Evolutionary conservation across 2,329 filamentous ascomycete genomes (phyloP).

Genomic region (Aspergillus awamori): DNA sequence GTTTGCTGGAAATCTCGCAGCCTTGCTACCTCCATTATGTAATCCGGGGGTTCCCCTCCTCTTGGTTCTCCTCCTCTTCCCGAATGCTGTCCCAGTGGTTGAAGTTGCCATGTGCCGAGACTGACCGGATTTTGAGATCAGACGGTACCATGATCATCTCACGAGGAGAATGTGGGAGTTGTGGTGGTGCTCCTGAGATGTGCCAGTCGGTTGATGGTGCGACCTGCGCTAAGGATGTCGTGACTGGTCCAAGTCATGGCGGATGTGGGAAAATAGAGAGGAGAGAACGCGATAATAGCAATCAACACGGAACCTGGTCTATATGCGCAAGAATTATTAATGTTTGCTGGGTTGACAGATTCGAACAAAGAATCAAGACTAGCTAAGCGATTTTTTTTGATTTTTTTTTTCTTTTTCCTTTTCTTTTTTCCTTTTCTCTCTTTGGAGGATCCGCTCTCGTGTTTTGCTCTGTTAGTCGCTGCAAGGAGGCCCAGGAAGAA

Average conservation of each 20-base stretch:
- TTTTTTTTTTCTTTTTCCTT: no score
- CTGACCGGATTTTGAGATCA: not conserved
- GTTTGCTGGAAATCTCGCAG: not conserved
- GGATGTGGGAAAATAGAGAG: not conserved
- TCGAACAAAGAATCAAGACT: not conserved
- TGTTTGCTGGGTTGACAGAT: not conserved
- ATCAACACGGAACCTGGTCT: slow-evolving; percentile 1
- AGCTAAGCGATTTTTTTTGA: no score
- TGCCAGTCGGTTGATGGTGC: slow-evolving; percentile 4
- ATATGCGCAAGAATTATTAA: not conserved
- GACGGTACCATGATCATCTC: slow-evolving; percentile 5
- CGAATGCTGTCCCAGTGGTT: not conserved
- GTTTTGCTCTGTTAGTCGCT: not conserved
- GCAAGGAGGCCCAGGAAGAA: slow-evolving; percentile 3
- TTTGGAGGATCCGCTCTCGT: not conserved
- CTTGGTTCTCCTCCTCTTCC: not conserved
- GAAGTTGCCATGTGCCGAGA: slow-evolving; percentile 1
- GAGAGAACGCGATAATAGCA: not conserved
- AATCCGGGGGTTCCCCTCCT: slow-evolving; percentile 6
- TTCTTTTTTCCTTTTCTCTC: no score
- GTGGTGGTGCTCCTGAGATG: not conserved
- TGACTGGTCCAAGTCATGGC: not conserved
- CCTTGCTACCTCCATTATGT: not conserved
- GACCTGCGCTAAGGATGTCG: slow-evolving; percentile 12
- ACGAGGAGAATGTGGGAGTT: not conserved